phyloP scores from a whole-genome alignment of 805 yeast genomes.

The Saturnispora gosingensis region DNA sequence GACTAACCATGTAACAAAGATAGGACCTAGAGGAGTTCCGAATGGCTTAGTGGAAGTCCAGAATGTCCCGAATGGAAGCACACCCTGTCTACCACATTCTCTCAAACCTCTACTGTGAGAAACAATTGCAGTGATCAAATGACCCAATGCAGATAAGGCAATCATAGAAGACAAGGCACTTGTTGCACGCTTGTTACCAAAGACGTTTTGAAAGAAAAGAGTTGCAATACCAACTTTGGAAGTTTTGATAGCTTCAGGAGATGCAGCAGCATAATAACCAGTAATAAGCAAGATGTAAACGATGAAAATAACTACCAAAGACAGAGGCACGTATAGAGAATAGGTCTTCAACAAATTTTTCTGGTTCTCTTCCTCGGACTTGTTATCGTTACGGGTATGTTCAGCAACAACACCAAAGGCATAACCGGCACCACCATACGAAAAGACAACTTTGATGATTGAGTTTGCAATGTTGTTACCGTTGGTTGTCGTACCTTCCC shows the following conservation, averaged over 20 bases:
- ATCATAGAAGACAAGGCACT: constrained; percentile 72
- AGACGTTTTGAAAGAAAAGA: constrained; percentile 61
- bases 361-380: constrained; percentile 41
- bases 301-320: constrained; percentile 50
- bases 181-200: constrained; percentile 48
- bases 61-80: constrained; percentile 62
- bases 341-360: constrained; percentile 38
- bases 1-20: constrained; percentile 68
- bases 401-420: constrained; percentile 32
- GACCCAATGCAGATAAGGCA: constrained; percentile 74
- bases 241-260: constrained; percentile 39
- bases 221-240: constrained; percentile 73
- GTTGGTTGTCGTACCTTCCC: constrained; percentile 30
- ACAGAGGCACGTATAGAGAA: constrained; percentile 65
- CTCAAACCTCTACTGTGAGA: constrained; percentile 77
- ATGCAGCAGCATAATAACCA: constrained; percentile 75
- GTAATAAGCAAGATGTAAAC: constrained; percentile 69
- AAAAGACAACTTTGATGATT: constrained; percentile 35
- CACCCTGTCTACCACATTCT: constrained; percentile 57
- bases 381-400: constrained; percentile 31
- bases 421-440: constrained; percentile 34
- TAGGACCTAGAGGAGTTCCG: constrained; percentile 63
- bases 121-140: constrained; percentile 72
- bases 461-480: constrained; percentile 36
- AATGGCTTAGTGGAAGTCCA: constrained; percentile 68